These are phyloP conservation scores for Cercospora beticola DNA, from an alignment of 2,329 filamentous ascomycete genomes.

Conservation along the genomic window DNA sequence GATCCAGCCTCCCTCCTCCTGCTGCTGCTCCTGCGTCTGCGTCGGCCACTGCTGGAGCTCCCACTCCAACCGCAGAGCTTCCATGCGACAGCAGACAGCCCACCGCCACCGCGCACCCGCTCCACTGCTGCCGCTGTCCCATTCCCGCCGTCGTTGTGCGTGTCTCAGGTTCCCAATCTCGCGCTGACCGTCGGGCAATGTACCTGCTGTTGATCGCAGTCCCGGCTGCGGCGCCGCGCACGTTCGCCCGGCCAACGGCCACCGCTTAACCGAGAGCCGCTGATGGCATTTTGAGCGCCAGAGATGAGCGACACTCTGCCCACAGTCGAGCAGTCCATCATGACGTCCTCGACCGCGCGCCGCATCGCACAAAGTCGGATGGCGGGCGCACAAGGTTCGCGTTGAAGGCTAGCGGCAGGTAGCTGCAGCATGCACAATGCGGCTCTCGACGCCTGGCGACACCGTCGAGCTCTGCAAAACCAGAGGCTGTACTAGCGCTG, in stretches of 20 bases:
- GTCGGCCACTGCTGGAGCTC: neutral
- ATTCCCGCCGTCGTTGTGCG: neutral
- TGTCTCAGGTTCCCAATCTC: neutral
- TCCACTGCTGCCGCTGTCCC: neutral
- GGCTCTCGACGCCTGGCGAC: conserved; percentile 12
- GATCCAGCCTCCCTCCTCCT: neutral
- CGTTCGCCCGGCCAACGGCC: neutral
- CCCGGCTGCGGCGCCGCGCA: neutral
- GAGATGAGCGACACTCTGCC: too few relatives aligned
- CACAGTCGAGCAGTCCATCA: neutral
- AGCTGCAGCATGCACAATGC: conserved; percentile 9
- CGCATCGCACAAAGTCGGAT: conserved; percentile 17
- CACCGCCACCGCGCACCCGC: neutral
- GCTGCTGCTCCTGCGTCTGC: neutral
- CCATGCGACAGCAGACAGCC: neutral
- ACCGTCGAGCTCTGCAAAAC: neutral
- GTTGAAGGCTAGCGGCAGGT: conserved; percentile 19
- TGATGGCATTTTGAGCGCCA: neutral
- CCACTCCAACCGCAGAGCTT: neutral
- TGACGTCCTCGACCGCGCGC: conserved; percentile 9
- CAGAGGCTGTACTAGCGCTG: conserved; percentile 6
- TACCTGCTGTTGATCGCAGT: neutral
- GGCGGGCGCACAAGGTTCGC: conserved; percentile 23
- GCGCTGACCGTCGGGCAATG: neutral
- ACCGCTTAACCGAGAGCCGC: neutral